These are phyloP conservation scores for Colletotrichum tofieldiae DNA, from an alignment of 2,329 filamentous ascomycete species.

Conservation along the genomic window DNA sequence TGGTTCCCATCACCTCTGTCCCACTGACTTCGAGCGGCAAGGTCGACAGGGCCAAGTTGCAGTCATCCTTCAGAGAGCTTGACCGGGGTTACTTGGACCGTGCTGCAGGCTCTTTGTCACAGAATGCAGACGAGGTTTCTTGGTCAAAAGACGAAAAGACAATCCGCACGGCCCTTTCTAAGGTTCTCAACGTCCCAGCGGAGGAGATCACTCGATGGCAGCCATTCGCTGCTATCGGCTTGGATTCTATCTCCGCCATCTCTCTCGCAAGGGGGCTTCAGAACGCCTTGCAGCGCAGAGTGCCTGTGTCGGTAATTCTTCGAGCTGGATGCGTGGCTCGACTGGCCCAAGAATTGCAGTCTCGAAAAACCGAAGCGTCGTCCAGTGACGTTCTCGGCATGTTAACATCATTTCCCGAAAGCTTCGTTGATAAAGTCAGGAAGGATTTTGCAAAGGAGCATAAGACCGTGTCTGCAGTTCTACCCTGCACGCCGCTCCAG, in stretches of 20 bases:
- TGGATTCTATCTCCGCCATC: conserved; percentile 90
- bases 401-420: background rate
- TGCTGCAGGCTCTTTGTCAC: conserved; percentile 49
- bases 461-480: conserved; percentile 66
- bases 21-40: conserved; percentile 85
- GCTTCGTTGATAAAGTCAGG: conserved; percentile 11
- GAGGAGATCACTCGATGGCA: conserved; percentile 72
- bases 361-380: background rate
- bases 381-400: background rate
- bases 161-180: conserved; percentile 70
- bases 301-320: conserved; percentile 81
- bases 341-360: conserved; percentile 60
- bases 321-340: conserved; percentile 76
- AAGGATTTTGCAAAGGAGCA: conserved; percentile 50
- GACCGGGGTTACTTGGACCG: conserved; percentile 60
- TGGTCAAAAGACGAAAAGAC: conserved; percentile 71
- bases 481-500: conserved; percentile 90
- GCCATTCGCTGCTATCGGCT: conserved; percentile 83
- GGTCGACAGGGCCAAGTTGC: conserved; percentile 73
- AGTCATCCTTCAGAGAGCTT: conserved; percentile 63
- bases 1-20: conserved; percentile 79
- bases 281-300: conserved; percentile 59
- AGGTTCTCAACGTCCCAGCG: conserved; percentile 62
- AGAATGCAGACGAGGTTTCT: conserved; percentile 48
- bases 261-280: conserved; percentile 72